A percentile compares a stretch with the other conserved stretches of the same genome.
phyloP scores from a whole-genome alignment of 2,329 filamentous ascomycete genomes.

The Ascochyta pisi region DNA sequence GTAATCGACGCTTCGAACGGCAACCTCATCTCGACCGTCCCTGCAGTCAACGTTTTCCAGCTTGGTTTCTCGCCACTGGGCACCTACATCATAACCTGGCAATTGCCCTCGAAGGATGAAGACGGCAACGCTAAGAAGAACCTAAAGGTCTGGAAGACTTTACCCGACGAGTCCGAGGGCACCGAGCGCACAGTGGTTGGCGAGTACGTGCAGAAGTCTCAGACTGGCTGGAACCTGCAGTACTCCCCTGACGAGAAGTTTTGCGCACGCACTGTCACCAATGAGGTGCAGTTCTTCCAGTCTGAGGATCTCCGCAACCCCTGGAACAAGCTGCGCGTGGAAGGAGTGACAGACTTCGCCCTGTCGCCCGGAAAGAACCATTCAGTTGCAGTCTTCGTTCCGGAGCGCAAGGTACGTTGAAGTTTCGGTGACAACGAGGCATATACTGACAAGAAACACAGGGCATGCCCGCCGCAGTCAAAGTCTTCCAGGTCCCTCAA shows the following conservation, averaged over 20 bases:
- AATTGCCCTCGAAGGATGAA: slow-evolving; percentile 90
- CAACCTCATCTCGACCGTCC: slow-evolving; percentile 74
- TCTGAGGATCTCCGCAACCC: slow-evolving; percentile 83
- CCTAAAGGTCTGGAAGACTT: slow-evolving; percentile 91
- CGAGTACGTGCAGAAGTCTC: slow-evolving; percentile 92
- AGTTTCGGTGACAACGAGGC: neutral
- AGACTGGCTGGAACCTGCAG: slow-evolving; percentile 96
- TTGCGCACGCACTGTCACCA: slow-evolving; percentile 92
- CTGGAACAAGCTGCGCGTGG: slow-evolving; percentile 94
- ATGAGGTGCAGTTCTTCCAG: slow-evolving; percentile 97
- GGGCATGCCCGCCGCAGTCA: slow-evolving; percentile 92
- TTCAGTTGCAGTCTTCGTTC: slow-evolving; percentile 92
- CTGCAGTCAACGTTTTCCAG: slow-evolving; percentile 87
- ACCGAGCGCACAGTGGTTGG: slow-evolving; percentile 75
- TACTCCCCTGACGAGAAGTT: slow-evolving; percentile 93
- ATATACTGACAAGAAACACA: slow-evolving; percentile 48
- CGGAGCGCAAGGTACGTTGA: slow-evolving; percentile 82
- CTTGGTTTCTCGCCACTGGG: slow-evolving; percentile 92
- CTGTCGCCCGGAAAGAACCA: slow-evolving; percentile 88
- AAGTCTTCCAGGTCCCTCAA: slow-evolving; percentile 90
- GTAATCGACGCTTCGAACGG: slow-evolving; percentile 84
- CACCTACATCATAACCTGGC: slow-evolving; percentile 95
- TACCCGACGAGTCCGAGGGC: slow-evolving; percentile 69
- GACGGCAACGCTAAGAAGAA: slow-evolving; percentile 94
- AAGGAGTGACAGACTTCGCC: slow-evolving; percentile 89